Evolutionary conservation across 202 grass and related monocot genomes (phyloP), one percentile per base, ranked within the genome.

Genomic region (Sporobolus alterniflorus): DNA sequence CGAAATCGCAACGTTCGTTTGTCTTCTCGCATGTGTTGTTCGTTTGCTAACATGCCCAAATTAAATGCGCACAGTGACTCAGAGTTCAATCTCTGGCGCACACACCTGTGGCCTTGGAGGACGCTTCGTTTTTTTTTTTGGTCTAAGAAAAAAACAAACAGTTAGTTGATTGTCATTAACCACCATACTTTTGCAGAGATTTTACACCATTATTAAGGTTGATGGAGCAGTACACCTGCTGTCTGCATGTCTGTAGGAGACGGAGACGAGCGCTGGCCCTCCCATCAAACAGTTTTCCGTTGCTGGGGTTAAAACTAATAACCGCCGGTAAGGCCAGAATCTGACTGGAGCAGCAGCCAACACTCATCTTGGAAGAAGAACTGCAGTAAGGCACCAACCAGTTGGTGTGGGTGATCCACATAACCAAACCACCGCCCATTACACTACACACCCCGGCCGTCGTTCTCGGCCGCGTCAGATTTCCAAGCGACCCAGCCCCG

Each of bases 11-110:
- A 63, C 59, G 14, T 16, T 44, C 1, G 31, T 21, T 75, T 75
- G 75, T 84, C 68, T 21, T 32, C 17, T 75, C 67, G 61, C 50
- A 1, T 61, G 31, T 28, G 69, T 3, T 81, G 62, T 79, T 67
- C 22, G 22, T 48, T 32, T 49, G 40, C 59, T 4, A 69, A 25
- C 62, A 54, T 25, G 29, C n/a, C n/a, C n/a, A n/a, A n/a, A 20
- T 25, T 47, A 54, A 30, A 32, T 43, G 40, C 55, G 5, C 44
- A 40, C 49, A 80, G 64, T 55, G 48, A 13, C 56, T 15, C 56
- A 9, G 31, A 29, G 24, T 57, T 74, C 36, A 36, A 20, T 40
- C 39, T 29, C 67, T 78, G 71, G 70, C 71, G 50, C 69, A 6
- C 18, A n/a, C 7, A 12, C 25, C 29, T 43, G 78, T 29, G 72